phyloP scores from a whole-genome alignment of 225 moss, liverwort and hornwort genomes.

The Takakia lepidozioides region DNA sequence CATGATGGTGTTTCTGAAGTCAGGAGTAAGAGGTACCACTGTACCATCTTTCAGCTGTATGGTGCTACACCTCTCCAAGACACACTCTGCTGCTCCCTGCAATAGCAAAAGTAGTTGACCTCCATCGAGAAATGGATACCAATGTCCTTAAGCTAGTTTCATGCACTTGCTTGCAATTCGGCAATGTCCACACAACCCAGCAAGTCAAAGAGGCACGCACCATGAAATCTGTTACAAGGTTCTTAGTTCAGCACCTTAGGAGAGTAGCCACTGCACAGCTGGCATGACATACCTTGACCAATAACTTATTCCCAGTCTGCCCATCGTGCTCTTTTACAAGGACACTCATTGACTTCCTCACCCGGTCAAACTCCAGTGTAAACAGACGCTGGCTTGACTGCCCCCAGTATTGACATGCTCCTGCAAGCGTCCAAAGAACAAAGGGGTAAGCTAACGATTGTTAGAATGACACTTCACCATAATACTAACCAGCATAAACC shows the following conservation, averaged over 20 bases:
- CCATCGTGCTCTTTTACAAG: constrained; percentile 5
- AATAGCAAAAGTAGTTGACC: not conserved
- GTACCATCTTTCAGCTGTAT: constrained; percentile 16
- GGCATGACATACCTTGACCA: constrained; percentile 29
- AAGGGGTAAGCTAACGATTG: too few species aligned
- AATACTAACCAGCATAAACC: too few species aligned
- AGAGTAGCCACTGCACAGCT: too few species aligned
- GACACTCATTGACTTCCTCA: constrained; percentile 22
- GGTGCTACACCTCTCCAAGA: constrained; percentile 12
- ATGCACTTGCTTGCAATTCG: too few species aligned
- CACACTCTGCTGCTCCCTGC: constrained; percentile 15
- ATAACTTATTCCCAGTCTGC: constrained; percentile 8
- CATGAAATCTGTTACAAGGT: too few species aligned
- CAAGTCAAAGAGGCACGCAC: too few species aligned
- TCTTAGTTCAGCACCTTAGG: too few species aligned
- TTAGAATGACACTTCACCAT: too few species aligned
- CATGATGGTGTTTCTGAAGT: constrained; percentile 7
- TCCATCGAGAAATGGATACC: too few species aligned
- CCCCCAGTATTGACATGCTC: constrained; percentile 10
- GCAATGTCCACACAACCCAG: not conserved
- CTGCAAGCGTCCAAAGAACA: constrained; percentile 6
- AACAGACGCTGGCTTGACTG: not conserved
- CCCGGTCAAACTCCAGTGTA: constrained; percentile 15
- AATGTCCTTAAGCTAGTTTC: too few species aligned
- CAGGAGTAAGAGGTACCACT: constrained; percentile 5